Evolutionary conservation across 768 basidiomycete species (phyloP).

Genomic region (Lentinula detonsa): DNA sequence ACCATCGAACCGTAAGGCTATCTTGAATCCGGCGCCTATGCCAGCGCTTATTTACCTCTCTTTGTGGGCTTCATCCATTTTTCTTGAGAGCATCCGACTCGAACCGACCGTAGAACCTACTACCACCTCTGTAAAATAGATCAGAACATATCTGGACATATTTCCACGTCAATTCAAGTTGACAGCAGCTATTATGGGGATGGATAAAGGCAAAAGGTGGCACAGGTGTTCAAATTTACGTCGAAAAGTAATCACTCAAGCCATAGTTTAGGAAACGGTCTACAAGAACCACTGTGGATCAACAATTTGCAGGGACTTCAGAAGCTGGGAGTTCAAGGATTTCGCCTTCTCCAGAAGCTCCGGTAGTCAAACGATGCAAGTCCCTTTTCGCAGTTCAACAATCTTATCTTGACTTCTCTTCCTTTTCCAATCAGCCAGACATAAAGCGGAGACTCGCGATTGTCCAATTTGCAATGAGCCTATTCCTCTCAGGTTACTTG

Average conservation of each 20-base stretch:
- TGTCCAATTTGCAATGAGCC: slow-evolving; percentile 73
- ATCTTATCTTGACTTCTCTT: slow-evolving; percentile 6
- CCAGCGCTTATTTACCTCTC: not conserved
- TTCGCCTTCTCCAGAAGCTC: not conserved
- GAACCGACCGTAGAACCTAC: not conserved
- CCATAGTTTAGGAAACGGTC: slow-evolving; percentile 1
- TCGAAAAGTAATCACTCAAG: not conserved
- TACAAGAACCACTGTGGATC: not conserved
- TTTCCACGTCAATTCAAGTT: not conserved
- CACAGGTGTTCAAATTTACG: not conserved
- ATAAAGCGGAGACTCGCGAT: slow-evolving; percentile 65
- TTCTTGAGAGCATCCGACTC: not conserved
- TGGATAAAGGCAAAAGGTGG: slow-evolving; percentile 3
- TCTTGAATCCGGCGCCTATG: not conserved
- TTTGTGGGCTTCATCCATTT: not conserved
- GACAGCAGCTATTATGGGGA: not conserved
- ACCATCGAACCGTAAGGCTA: too few species aligned
- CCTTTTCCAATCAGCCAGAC: slow-evolving; percentile 36
- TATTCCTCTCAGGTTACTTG: slow-evolving; percentile 69
- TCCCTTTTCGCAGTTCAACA: not conserved
- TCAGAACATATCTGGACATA: not conserved
- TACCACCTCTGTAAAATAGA: not conserved
- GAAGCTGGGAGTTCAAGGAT: not conserved
- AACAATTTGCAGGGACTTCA: not conserved
- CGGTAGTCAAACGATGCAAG: not conserved